Evolutionary conservation across 495 filamentous ascomycete genomes (phyloP).

Genomic region (Penicilliopsis zonata): DNA sequence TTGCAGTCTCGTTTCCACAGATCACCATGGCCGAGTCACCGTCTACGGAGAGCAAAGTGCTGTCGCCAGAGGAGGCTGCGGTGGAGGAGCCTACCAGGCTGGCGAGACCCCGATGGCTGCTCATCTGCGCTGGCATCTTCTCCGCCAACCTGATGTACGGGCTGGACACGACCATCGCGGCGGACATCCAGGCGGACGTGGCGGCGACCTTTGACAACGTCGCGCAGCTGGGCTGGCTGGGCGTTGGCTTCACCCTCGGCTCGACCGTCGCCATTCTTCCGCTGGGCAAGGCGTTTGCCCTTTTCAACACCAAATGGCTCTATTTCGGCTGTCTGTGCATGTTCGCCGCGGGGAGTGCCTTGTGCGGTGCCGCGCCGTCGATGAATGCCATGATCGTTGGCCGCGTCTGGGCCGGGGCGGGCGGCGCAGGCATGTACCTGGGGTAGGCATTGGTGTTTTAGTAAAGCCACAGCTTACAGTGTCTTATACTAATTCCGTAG

Average conservation of each 20-base stretch:
- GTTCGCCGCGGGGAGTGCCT: constrained; percentile 20
- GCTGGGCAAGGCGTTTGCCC: constrained; percentile 2
- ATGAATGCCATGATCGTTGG: constrained; percentile 20
- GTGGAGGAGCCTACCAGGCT: too few relatives aligned
- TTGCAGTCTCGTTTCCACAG: too few relatives aligned
- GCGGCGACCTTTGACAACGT: constrained; percentile 12
- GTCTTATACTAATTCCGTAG: neutral
- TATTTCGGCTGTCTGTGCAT: constrained; percentile 12
- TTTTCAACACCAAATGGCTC: constrained; percentile 20
- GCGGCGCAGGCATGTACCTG: constrained; percentile 38
- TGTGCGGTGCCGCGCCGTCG: constrained; percentile 18
- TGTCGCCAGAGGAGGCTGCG: too few relatives aligned
- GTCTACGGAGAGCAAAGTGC: too few relatives aligned
- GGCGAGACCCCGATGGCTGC: constrained; percentile 5
- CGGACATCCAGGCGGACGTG: constrained; percentile 22
- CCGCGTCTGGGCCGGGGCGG: constrained; percentile 19
- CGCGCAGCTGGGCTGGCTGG: constrained; percentile 11
- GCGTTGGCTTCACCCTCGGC: constrained; percentile 11
- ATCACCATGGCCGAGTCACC: too few relatives aligned
- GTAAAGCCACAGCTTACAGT: neutral
- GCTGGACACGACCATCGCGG: constrained; percentile 28
- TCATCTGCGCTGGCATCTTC: constrained; percentile 13
- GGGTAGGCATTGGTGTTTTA: constrained; percentile 10
- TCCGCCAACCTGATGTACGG: constrained; percentile 17
- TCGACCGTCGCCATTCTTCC: constrained; percentile 5